Conservation (phyloP, 441 rosid genomes). For the Lepidium campestre region DNA sequence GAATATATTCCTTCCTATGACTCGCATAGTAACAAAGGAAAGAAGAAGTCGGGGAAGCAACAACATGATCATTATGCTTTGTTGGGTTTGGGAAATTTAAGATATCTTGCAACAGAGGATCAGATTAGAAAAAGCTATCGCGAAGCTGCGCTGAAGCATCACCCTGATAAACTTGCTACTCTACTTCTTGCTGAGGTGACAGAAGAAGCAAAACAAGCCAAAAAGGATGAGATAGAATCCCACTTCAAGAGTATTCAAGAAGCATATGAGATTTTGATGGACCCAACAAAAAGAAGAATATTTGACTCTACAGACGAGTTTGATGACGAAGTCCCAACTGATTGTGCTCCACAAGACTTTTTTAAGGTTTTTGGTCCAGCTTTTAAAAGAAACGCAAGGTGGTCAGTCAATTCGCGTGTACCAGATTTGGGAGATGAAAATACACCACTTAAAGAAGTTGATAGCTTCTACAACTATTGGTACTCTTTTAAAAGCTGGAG, state of each 20-base stretch:
- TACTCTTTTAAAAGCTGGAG: slow-evolving; percentile 91
- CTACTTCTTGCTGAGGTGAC: slow-evolving; percentile 78
- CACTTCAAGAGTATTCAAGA: slow-evolving; percentile 88
- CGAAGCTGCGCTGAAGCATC: slow-evolving; percentile 83
- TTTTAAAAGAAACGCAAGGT: slow-evolving; percentile 87
- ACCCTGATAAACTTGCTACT: slow-evolving; percentile 87
- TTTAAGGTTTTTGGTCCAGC: slow-evolving; percentile 96
- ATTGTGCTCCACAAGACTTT: slow-evolving; percentile 84
- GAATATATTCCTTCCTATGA: slow-evolving; percentile 59
- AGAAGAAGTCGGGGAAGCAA: slow-evolving; percentile 37
- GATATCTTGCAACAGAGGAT: slow-evolving; percentile 95
- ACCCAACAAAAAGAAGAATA: slow-evolving; percentile 78
- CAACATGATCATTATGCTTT: slow-evolving; percentile 93
- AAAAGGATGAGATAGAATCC: slow-evolving; percentile 80
- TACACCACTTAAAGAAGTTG: slow-evolving; percentile 60
- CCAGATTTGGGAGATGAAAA: slow-evolving; percentile 71
- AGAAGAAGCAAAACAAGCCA: slow-evolving; percentile 80
- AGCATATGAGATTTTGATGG: slow-evolving; percentile 79
- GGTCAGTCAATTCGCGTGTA: slow-evolving; percentile 68
- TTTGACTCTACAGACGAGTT: slow-evolving; percentile 94
- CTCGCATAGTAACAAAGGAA: slow-evolving; percentile 68
- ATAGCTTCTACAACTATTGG: slow-evolving; percentile 76
- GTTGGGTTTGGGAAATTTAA: slow-evolving; percentile 75
- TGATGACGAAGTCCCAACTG: slow-evolving; percentile 86
- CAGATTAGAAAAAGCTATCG: slow-evolving; percentile 88